Conservation (phyloP, 2,329 filamentous ascomycete species). For the Elsinoe batatas region DNA sequence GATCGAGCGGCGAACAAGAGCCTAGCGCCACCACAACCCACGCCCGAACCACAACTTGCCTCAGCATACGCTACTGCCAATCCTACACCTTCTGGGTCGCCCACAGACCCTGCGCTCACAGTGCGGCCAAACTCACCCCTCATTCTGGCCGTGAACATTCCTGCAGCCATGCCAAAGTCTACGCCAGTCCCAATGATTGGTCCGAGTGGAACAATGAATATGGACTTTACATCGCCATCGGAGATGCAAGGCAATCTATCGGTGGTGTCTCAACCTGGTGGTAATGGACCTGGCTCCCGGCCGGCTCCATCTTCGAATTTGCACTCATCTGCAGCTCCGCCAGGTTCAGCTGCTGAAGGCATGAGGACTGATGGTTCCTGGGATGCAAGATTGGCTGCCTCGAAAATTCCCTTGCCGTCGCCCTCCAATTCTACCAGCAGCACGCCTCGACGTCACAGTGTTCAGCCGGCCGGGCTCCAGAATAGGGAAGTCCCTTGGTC, state of each 20-base stretch:
- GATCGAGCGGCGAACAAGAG: slow-evolving; percentile 9
- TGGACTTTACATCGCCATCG: background rate
- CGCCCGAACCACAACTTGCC: background rate
- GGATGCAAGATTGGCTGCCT: background rate
- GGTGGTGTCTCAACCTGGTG: background rate
- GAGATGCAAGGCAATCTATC: background rate
- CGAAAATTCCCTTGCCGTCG: background rate
- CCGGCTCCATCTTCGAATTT: background rate
- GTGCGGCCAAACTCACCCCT: background rate
- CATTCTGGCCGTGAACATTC: background rate
- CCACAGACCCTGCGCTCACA: background rate
- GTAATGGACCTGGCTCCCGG: background rate
- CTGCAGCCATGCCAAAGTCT: background rate
- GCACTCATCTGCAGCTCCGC: background rate
- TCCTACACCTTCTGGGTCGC: background rate
- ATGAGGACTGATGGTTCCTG: background rate
- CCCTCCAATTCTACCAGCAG: background rate
- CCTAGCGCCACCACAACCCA: background rate
- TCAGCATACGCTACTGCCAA: slow-evolving; percentile 1
- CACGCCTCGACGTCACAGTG: background rate
- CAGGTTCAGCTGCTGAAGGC: background rate
- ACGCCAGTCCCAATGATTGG: slow-evolving; percentile 6
- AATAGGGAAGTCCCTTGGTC: background rate
- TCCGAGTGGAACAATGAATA: background rate
- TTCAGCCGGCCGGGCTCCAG: background rate